A percentile compares a stretch with the other conserved stretches of the same genome.
Conservation (phyloP, 1,284 basidiomycete species). For the Trichosporon inkin region DNA sequence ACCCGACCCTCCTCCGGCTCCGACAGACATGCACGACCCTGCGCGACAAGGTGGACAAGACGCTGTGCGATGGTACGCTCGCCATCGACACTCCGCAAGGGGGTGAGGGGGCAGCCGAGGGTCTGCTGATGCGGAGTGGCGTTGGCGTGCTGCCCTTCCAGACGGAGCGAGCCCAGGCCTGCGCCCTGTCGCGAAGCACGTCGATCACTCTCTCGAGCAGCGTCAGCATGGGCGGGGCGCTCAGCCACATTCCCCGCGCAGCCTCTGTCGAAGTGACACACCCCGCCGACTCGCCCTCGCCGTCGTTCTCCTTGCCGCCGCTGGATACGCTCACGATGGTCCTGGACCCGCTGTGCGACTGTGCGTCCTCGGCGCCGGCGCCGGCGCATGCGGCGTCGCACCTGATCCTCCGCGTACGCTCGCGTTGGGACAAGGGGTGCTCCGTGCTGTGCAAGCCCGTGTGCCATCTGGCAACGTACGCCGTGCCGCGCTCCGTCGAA, state of each 20-base stretch:
- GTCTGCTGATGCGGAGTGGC: not conserved
- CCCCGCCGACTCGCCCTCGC: not conserved
- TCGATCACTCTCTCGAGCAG: not conserved
- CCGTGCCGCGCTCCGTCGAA: too few relatives aligned
- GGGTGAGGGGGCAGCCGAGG: too few relatives aligned
- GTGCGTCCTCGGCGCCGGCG: too few relatives aligned
- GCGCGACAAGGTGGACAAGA: not conserved
- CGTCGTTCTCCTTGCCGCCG: not conserved
- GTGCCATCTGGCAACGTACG: too few relatives aligned
- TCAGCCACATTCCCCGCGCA: not conserved
- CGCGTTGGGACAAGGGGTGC: too few relatives aligned
- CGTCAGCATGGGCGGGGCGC: not conserved
- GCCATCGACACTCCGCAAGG: not conserved
- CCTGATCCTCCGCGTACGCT: too few relatives aligned
- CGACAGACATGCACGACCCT: not conserved
- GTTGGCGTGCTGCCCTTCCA: not conserved
- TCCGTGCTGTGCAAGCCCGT: too few relatives aligned
- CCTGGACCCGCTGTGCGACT: not conserved
- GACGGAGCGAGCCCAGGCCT: not conserved
- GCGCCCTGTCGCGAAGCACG: not conserved
- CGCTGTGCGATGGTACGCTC: not conserved
- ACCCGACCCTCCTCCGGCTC: not conserved
- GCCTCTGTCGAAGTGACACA: not conserved
- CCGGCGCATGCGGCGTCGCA: too few relatives aligned
- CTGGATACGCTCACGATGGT: not conserved